Percentiles rank a stretch among this genome's conserved stretches.
Evolutionary conservation across 148 eudicot genomes (phyloP).

Genomic region (Camellia lanceoleosa): DNA sequence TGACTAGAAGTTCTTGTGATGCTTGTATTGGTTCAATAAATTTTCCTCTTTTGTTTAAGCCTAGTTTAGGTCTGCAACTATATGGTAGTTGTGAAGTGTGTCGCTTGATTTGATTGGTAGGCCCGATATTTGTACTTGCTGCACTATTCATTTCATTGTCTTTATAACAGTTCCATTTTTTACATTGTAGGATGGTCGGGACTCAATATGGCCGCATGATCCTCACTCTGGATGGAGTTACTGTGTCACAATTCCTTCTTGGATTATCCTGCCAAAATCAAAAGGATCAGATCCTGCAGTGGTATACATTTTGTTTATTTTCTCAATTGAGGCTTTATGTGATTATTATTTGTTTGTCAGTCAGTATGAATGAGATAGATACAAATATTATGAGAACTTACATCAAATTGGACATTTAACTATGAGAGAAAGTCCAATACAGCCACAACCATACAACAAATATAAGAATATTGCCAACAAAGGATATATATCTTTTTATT

Average conservation of each 20-base stretch:
- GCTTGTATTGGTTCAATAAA: not conserved
- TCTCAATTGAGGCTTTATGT: conserved; percentile 4
- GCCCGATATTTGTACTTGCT: not conserved
- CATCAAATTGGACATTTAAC: too few species aligned
- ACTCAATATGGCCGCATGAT: conserved; percentile 89
- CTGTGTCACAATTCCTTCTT: conserved; percentile 91
- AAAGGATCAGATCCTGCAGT: conserved; percentile 70
- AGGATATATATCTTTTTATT: not conserved
- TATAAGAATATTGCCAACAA: too few species aligned
- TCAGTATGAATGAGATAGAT: too few species aligned
- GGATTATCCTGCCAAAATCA: conserved; percentile 63
- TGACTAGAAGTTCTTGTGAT: not conserved
- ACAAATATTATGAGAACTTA: too few species aligned
- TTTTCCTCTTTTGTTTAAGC: not conserved
- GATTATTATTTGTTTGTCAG: too few species aligned
- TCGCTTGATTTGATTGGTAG: not conserved
- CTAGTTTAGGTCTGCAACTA: not conserved
- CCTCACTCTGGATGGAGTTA: conserved; percentile 88
- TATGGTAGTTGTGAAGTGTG: not conserved
- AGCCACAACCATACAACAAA: too few species aligned
- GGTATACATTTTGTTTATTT: conserved; percentile 43
- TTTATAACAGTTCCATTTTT: not conserved
- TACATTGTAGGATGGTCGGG: conserved; percentile 44
- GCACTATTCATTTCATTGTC: not conserved
- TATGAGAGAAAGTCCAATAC: too few species aligned